Evolutionary conservation across 2,329 filamentous ascomycete genomes (phyloP), one percentile per base, ranked within the genome.

Genomic region (Magnaporthiopsis poae): DNA sequence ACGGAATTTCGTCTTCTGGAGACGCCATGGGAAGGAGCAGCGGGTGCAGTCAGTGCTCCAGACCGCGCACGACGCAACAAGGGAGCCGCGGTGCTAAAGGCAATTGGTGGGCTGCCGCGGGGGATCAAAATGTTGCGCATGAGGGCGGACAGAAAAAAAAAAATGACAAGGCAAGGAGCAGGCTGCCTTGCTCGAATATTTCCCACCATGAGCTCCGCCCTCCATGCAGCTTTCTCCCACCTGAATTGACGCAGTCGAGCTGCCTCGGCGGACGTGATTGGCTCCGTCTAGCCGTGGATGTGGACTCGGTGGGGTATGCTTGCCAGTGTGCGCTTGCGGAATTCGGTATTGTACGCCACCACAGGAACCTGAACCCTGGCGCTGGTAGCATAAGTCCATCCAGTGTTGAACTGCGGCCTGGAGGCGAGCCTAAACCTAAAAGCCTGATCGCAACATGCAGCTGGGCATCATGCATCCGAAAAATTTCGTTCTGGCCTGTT

Each of bases 1-100:
- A 81, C 72, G 75, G 79, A 75, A 82, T 78, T 69, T 79, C 76
- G 71, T 77, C 75, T 71, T 80, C 79, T 4, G 72, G 66, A 63
- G 65, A 70, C 59, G 73, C 75, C 66, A 73, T 73, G 35, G 35
- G 36, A 21, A 29, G 60, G 35, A 62, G 59, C 46, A 56, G 46
- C 46, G 27, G 33, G 46, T 46, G 29, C 63, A 25, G 63, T 65
- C 27, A 65, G 56, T 18, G 64, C 64, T 61, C 64, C 64, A 60
- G 64, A 61, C 60, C 59, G 31, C 63, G 59, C 35, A 62, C 21
- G 46, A 21, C 46, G 46, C 46, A 56, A 56, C 46, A 56, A 56
- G 46, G 46, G 46, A 56, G 46, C 46, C 46, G 46, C 46, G 46
- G 46, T 56, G 46, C 46, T 21, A 25, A 25, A 25, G 46, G 13